Evolutionary conservation across 2,329 filamentous ascomycete genomes (phyloP).

Genomic region (Tolypocladium guangdongense): DNA sequence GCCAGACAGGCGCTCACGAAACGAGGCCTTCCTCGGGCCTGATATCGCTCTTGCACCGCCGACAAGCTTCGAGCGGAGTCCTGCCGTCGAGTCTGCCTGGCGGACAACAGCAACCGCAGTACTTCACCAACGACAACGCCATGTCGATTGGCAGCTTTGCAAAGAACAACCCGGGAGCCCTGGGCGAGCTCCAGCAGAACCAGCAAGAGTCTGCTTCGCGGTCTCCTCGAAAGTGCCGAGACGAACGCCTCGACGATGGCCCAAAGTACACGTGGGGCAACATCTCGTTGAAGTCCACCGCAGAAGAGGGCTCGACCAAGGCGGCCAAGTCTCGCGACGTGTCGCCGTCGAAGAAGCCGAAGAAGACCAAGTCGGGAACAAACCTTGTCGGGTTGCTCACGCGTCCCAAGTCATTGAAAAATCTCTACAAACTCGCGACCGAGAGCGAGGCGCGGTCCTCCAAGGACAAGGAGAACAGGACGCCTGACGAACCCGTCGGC

Average conservation of each 20-base stretch:
- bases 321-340: slow-evolving; percentile 30
- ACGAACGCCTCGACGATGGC: slow-evolving; percentile 18
- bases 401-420: slow-evolving; percentile 63
- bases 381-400: slow-evolving; percentile 71
- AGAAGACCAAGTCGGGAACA: slow-evolving; percentile 73
- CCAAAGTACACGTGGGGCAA: slow-evolving; percentile 20
- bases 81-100: slow-evolving; percentile 11
- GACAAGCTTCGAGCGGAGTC: slow-evolving; percentile 33
- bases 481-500: slow-evolving; percentile 31
- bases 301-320: slow-evolving; percentile 21
- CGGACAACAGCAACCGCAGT: not conserved
- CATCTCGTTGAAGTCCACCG: slow-evolving; percentile 32
- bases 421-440: slow-evolving; percentile 42
- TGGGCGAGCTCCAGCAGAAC: slow-evolving; percentile 48
- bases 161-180: slow-evolving; percentile 29
- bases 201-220: slow-evolving; percentile 30
- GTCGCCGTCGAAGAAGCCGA: slow-evolving; percentile 54
- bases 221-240: slow-evolving; percentile 27
- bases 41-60: slow-evolving; percentile 37
- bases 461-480: slow-evolving; percentile 75
- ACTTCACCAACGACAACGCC: slow-evolving; percentile 9
- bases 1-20: slow-evolving; percentile 22
- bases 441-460: slow-evolving; percentile 39
- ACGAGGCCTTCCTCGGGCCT: slow-evolving; percentile 38
- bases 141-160: slow-evolving; percentile 23